These are phyloP conservation scores for Trichoderma harzianum DNA, from an alignment of 2,329 filamentous ascomycete species.

Conservation along the genomic window DNA sequence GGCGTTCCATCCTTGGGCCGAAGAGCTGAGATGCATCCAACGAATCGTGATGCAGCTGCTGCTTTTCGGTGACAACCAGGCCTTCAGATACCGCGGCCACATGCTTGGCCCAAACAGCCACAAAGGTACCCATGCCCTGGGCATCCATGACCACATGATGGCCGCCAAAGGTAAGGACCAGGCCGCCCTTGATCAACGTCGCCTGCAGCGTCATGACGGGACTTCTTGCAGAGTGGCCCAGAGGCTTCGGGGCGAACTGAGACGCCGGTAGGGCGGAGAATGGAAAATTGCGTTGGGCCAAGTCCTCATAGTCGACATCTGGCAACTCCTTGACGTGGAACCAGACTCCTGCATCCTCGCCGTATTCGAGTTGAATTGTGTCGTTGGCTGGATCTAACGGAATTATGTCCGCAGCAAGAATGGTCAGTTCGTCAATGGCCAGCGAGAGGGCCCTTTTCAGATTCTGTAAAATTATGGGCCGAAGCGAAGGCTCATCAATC, in stretches of 20 bases:
- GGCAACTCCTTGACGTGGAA: conserved; percentile 18
- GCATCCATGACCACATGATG: conserved; percentile 20
- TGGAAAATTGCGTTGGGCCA: conserved; percentile 11
- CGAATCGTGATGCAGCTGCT: neutral
- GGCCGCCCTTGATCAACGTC: conserved; percentile 16
- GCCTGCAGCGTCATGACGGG: conserved; percentile 18
- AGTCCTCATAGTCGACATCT: conserved; percentile 9
- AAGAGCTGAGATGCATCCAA: conserved; percentile 12
- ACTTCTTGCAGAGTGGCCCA: conserved; percentile 10
- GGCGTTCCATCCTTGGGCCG: conserved; percentile 12
- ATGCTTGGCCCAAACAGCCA: conserved; percentile 17
- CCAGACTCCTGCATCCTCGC: conserved; percentile 17
- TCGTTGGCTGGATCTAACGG: neutral
- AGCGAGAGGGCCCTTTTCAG: conserved; percentile 10
- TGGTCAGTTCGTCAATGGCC: conserved; percentile 14
- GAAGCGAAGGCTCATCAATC: conserved; percentile 16
- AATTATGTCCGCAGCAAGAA: conserved; percentile 16
- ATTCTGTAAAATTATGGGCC: conserved; percentile 13
- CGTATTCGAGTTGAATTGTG: conserved; percentile 16
- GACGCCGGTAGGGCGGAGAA: conserved; percentile 14
- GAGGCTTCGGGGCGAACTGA: conserved; percentile 10
- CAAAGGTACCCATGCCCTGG: conserved; percentile 18
- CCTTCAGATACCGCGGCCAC: conserved; percentile 13
- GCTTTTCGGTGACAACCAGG: neutral
- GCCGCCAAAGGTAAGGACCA: conserved; percentile 18